Conservation (phyloP, 2,329 filamentous ascomycete genomes). For the Xylaria sp. region DNA sequence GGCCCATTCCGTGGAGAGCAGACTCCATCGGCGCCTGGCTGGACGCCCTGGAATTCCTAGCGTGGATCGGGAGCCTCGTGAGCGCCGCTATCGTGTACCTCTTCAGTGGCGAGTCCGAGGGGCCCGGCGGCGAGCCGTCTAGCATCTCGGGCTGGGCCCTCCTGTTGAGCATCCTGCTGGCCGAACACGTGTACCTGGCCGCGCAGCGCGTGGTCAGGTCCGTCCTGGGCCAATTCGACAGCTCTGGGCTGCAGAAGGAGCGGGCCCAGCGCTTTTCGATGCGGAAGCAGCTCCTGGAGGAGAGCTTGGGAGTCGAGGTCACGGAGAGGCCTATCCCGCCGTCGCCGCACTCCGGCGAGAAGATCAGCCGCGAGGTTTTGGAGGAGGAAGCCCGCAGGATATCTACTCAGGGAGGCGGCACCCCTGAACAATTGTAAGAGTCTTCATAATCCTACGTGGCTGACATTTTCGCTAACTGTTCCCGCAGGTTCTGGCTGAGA, state of each 20-base stretch:
- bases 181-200: constrained; percentile 87
- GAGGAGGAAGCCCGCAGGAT: constrained; percentile 63
- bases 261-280: constrained; percentile 78
- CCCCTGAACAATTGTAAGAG: constrained; percentile 55
- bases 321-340: constrained; percentile 51
- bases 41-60: constrained; percentile 81
- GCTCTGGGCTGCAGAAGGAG: constrained; percentile 83
- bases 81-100: constrained; percentile 87
- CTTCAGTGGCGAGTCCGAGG: constrained; percentile 72
- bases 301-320: constrained; percentile 64
- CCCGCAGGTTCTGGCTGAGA: constrained; percentile 61
- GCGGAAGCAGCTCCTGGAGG: constrained; percentile 77
- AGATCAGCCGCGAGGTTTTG: constrained; percentile 65
- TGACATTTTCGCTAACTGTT: constrained; percentile 23
- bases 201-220: constrained; percentile 73
- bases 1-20: constrained; percentile 85
- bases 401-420: constrained; percentile 52
- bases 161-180: constrained; percentile 78
- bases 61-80: constrained; percentile 89
- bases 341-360: constrained; percentile 56
- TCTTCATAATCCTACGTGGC: not conserved
- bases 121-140: constrained; percentile 66
- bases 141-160: constrained; percentile 80
- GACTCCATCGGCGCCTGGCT: constrained; percentile 96
- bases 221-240: constrained; percentile 79